Evolutionary conservation across 345 rosid genomes (phyloP).

Genomic region (Nephelium lappaceum): DNA sequence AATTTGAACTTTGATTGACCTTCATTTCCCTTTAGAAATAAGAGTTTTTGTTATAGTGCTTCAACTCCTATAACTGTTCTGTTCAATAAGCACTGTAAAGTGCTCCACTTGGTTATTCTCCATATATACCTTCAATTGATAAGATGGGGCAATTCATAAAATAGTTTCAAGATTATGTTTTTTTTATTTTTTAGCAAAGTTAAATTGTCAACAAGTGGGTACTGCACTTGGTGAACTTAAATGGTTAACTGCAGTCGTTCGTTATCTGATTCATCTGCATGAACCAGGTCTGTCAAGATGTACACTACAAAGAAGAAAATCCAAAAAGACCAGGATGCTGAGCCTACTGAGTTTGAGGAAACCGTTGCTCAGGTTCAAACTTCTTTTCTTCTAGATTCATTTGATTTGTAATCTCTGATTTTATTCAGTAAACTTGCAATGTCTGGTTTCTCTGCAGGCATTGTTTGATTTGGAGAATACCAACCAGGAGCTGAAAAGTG

Average conservation of each 20-base stretch:
- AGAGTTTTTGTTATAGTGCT: too few relatives aligned
- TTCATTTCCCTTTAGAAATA: background rate
- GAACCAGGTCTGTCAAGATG: slow-evolving; percentile 62
- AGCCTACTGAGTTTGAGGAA: slow-evolving; percentile 89
- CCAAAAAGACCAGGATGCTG: slow-evolving; percentile 80
- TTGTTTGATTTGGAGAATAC: slow-evolving; percentile 82
- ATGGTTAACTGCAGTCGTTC: background rate
- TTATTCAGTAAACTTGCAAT: background rate
- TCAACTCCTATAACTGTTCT: too few relatives aligned
- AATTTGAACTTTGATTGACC: background rate
- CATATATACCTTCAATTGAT: background rate
- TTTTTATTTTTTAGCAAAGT: background rate
- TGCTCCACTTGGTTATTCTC: too few relatives aligned
- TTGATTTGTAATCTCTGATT: background rate
- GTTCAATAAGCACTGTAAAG: background rate
- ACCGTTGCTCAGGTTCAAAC: slow-evolving; percentile 67
- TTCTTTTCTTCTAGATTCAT: background rate
- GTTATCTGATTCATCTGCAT: background rate
- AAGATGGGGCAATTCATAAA: background rate
- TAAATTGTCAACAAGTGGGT: too few relatives aligned
- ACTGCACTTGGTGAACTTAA: background rate
- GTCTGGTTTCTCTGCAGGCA: slow-evolving; percentile 50
- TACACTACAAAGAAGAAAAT: slow-evolving; percentile 76
- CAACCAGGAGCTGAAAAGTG: slow-evolving; percentile 80
- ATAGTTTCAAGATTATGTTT: background rate